A percentile compares a stretch with the other conserved stretches of the same genome.
Conservation (phyloP, 495 filamentous ascomycete genomes). For the Apodospora peruviana region DNA sequence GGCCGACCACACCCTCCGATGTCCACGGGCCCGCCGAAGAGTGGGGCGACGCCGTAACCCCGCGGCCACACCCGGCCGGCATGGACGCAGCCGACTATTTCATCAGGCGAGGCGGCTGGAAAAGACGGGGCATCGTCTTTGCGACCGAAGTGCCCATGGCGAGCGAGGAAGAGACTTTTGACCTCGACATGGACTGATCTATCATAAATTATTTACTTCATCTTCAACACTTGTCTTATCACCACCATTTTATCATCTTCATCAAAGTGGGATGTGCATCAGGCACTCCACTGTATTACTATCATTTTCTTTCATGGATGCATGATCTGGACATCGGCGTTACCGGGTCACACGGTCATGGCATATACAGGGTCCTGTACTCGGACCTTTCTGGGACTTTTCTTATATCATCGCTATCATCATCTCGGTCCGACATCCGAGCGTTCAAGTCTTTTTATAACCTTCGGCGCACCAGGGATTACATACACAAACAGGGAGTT, state of each 20-base stretch:
- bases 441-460: no score
- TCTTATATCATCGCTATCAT: no score
- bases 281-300: no score
- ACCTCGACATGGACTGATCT: constrained; percentile 18
- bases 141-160: constrained; percentile 18
- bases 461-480: no score
- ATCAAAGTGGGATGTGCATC: no score
- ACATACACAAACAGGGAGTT: no score
- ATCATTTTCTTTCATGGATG: no score
- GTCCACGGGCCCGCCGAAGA: constrained; percentile 2
- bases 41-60: constrained; percentile 7
- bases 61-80: constrained; percentile 9
- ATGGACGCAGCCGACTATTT: constrained; percentile 30
- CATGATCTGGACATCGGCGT: no score
- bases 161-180: constrained; percentile 22
- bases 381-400: no score
- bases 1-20: constrained; percentile 1
- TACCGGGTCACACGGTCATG: no score
- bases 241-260: background rate
- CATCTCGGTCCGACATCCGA: no score
- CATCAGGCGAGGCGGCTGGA: constrained; percentile 43
- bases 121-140: constrained; percentile 44
- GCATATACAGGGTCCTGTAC: no score
- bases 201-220: background rate
- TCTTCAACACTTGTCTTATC: background rate